phyloP scores from a whole-genome alignment of 2,329 filamentous ascomycete species.

The Verticillium nubilum region DNA sequence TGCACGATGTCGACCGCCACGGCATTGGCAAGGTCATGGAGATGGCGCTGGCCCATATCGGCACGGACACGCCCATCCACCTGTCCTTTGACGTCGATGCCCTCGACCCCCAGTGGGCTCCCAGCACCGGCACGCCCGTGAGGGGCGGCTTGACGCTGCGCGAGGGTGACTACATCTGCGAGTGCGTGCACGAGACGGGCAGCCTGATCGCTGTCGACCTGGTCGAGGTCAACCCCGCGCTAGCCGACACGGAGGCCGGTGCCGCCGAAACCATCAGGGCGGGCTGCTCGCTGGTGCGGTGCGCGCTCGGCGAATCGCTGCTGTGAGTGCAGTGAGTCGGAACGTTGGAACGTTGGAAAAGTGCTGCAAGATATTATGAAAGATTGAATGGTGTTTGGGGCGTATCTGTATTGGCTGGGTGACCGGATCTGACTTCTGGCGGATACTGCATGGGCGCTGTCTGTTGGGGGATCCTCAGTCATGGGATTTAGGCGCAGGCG shows the following conservation, averaged over 20 bases:
- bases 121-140: conserved; percentile 91
- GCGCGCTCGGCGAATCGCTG: conserved; percentile 86
- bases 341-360: background rate
- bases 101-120: conserved; percentile 92
- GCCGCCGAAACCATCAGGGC: conserved; percentile 84
- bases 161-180: conserved; percentile 96
- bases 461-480: background rate
- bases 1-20: conserved; percentile 94
- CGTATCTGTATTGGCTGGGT: background rate
- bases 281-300: conserved; percentile 85
- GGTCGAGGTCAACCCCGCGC: conserved; percentile 73
- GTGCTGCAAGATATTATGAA: background rate
- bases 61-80: conserved; percentile 91
- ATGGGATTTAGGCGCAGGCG: background rate
- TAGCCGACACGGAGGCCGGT: conserved; percentile 57
- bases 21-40: conserved; percentile 96
- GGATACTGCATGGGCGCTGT: background rate
- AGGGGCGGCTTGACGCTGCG: conserved; percentile 87
- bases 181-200: conserved; percentile 75
- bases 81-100: conserved; percentile 97
- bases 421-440: background rate
- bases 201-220: conserved; percentile 75
- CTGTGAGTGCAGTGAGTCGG: conserved; percentile 43
- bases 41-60: conserved; percentile 96
- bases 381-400: background rate